Evolutionary conservation across 345 rosid species (phyloP), one percentile per base, ranked within the genome.

Genomic region (Turnera subulata): DNA sequence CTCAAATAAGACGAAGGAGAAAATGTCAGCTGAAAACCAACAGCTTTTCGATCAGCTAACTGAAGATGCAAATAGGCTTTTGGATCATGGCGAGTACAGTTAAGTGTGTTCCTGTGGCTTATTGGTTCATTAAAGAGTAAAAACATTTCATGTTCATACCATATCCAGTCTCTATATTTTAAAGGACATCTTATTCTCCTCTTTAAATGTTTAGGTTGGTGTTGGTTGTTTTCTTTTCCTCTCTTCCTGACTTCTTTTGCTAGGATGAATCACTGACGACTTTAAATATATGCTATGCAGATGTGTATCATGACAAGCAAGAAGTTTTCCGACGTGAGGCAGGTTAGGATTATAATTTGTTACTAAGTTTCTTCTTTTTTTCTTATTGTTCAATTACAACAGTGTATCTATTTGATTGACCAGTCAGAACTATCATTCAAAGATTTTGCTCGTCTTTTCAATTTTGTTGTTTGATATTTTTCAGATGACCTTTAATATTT

Each of bases 11-110:
- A 84, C 77, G 71, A 94, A 85, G 72, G 91, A 80, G 72, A 94
- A 85, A 69, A 94, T 90, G 99, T 71, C 88, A 5, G 55, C 83
- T 46, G 93, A 85, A 75, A 85, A 83, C 5, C 84, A 94, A 67
- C 76, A 4, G 49, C 66, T 85, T n/a, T 94, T 94, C 78, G 97
- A 94, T 75, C 89, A 84, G 81, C 85, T 94, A 67, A 94, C 99
- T 48, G 99, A 94, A 72, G 96, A 90, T 81, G 89, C 99, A 22
- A 76, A 78, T 80, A 85, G 64, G 68, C 76, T 94, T 62, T 75
- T 90, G 79, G 86, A 80, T 65, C 74, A 85, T 59, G 99, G 99
- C 46, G 97, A 94, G 58, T 85, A 77, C 73, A 71, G 99, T 93
- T 79, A 78, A 87, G 92, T 80, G 43, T 69, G 18, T 25, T 55